Base-by-base conservation (phyloP, 2,329 filamentous ascomycete genomes). In the Penicillium janthinellum region DNA sequence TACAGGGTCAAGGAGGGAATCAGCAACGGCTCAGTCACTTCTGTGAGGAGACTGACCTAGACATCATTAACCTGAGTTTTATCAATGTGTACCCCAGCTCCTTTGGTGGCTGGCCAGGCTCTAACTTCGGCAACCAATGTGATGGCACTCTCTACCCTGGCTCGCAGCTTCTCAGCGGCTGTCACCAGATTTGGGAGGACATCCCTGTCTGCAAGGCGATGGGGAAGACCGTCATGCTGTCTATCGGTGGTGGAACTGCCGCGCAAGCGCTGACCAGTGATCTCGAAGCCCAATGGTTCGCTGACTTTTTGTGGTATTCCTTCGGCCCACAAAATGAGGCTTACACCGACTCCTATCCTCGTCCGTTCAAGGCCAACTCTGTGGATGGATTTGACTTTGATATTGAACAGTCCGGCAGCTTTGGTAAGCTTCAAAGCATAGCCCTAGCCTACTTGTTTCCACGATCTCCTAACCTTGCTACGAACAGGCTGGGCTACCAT, bases 61-160 rank as follows among this genome's bases (percentile, higher is more conserved):
- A 86, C 62, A 82, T 86, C 51, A 82, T 87, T 69, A 82, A 81
- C 60, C 71, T 86, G 59, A 83, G 75, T 4, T 87, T 86, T 64
- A 75, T 87, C 57, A 83, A 83, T 63, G 64, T 74, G 41, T 86
- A 86, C 65, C 84, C 84, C 0, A 75, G 79, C 48, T 68, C 69
- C 34, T 61, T 70, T 17, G 77, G 75, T 41, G 79, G 78, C 38
- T 84, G 77, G 62, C 84, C 84, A 5, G 79, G 77, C 11, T 81
- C 78, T 12, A 85, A 86, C 73, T 86, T 86, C 67, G 84, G 81
- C 62, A 84, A 83, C 65, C 82, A 83, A 44, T 86, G 84, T 64
- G 76, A 76, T 61, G 75, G 72, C 7, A 59, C 65, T 14, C 71
- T 71, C 7, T 83, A 78, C 66, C 62, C 69, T 1, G 63, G 65